Base-by-base conservation (phyloP, 1,139 yeast genomes). In the Scheffersomyces titani region DNA sequence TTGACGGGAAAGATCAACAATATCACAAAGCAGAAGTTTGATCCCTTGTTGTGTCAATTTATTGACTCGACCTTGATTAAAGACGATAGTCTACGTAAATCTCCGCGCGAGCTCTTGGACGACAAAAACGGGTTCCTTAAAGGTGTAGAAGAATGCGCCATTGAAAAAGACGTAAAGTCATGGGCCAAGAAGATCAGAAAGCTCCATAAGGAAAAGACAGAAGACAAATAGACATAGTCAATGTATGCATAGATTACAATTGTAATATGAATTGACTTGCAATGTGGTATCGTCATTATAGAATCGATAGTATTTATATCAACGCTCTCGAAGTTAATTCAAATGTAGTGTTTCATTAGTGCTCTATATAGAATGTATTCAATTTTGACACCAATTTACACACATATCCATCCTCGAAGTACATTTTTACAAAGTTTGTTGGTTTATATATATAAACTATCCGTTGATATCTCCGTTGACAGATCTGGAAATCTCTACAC, bases 1-100 rank as follows among this genome's bases (percentile, higher is more conserved):
- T 78, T 93, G 52, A 60, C 70, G 3, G 64, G 67, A 16, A 71
- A 68, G 55, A 61, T 60, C 3, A 72, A 77, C 59, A 69, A 69
- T 1, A 55, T 60, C 5, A 74, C 78, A 2, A 64, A 65, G 3
- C 50, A 58, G 46, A 63, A 63, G 1, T 80, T 72, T 59, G 82
- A 79, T 58, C 49, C 63, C 1, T 80, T 76, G 44, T 76, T 92
- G 63, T 80, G 89, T 60, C 75, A 77, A 54, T 90, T 92, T 67
- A 86, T 92, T 40, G 86, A 86, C 63, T 75, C 80, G 54, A 91
- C 97, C 67, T 79, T 92, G 67, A 74, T 76, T 45, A 87, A 87
- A 66, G 89, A 88, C 62, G 92, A 88, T 57, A 76, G 78, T 13
- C 77, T 79, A 56, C 76, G 97, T 51, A 85, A 86, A 51, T 79